Evolutionary conservation across 345 rosid species (phyloP).

Genomic region (Eucalyptus melliodora): DNA sequence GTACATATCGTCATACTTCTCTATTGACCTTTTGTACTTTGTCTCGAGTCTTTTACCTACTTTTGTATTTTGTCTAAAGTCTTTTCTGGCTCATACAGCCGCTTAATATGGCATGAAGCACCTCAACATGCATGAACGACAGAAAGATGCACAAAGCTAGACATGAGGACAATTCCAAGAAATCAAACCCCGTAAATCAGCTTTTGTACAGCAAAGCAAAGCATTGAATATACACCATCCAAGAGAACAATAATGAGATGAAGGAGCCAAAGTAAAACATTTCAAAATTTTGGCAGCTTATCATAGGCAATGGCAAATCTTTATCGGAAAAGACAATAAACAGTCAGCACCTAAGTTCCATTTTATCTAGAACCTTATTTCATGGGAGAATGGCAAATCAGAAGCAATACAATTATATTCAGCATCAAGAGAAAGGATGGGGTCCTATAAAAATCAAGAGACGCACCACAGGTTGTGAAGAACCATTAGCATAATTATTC

Average conservation of each 20-base stretch:
- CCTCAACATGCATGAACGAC: neutral
- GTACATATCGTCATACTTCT: neutral
- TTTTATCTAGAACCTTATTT: neutral
- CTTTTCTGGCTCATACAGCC: neutral
- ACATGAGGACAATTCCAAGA: neutral
- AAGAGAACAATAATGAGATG: neutral
- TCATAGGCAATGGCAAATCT: neutral
- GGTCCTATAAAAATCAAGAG: neutral
- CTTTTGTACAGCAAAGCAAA: neutral
- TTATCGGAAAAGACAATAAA: neutral
- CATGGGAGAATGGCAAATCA: neutral
- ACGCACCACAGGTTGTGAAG: conserved; percentile 34
- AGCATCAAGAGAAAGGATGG: neutral
- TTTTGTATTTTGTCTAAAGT: neutral
- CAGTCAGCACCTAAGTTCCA: neutral
- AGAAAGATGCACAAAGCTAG: neutral
- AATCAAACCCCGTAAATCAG: neutral
- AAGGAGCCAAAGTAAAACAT: neutral
- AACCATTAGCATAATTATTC: conserved; percentile 1
- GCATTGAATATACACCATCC: neutral
- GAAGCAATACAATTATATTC: neutral
- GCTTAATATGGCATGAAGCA: neutral
- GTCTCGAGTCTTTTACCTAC: neutral
- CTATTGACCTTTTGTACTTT: neutral
- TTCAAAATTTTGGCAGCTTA: neutral